A percentile compares a stretch with the other conserved stretches of the same genome.
These are phyloP conservation scores for Wallemia mellicola DNA, from an alignment of 1,284 basidiomycete genomes.

Conservation along the genomic window DNA sequence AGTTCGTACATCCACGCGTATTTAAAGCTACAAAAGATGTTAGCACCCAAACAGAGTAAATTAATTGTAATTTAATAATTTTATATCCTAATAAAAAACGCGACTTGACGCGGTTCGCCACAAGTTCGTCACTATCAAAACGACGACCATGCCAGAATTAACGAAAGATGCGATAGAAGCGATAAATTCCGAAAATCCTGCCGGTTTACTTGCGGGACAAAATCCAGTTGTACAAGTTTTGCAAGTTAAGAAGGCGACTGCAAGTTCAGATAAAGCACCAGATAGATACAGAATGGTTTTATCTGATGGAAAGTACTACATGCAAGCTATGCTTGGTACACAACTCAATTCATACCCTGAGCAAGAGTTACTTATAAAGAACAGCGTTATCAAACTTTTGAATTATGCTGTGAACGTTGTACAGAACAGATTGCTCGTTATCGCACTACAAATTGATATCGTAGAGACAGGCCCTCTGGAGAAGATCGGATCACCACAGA, in stretches of 20 bases:
- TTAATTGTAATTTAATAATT: background rate
- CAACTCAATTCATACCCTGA: slow-evolving; percentile 54
- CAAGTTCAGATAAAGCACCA: background rate
- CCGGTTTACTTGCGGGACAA: background rate
- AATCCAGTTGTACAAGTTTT: slow-evolving; percentile 4
- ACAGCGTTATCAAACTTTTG: slow-evolving; percentile 41
- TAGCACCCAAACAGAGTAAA: background rate
- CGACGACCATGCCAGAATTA: background rate
- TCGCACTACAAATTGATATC: background rate
- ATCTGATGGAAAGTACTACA: slow-evolving; percentile 44
- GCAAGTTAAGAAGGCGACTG: slow-evolving; percentile 3
- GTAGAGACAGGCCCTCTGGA: background rate
- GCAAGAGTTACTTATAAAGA: slow-evolving; percentile 33
- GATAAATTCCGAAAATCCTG: background rate
- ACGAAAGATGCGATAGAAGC: background rate
- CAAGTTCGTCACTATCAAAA: background rate
- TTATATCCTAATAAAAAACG: background rate
- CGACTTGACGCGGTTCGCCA: background rate
- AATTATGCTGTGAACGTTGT: slow-evolving; percentile 59
- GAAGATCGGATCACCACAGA: background rate
- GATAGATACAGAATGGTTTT: slow-evolving; percentile 17
- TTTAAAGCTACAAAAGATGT: background rate
- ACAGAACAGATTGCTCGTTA: slow-evolving; percentile 44
- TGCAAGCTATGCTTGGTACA: slow-evolving; percentile 84
- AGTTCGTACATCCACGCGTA: background rate